These are phyloP conservation scores for Eragrostis tef DNA, from an alignment of 202 grass and related monocot species.

Conservation along the genomic window DNA sequence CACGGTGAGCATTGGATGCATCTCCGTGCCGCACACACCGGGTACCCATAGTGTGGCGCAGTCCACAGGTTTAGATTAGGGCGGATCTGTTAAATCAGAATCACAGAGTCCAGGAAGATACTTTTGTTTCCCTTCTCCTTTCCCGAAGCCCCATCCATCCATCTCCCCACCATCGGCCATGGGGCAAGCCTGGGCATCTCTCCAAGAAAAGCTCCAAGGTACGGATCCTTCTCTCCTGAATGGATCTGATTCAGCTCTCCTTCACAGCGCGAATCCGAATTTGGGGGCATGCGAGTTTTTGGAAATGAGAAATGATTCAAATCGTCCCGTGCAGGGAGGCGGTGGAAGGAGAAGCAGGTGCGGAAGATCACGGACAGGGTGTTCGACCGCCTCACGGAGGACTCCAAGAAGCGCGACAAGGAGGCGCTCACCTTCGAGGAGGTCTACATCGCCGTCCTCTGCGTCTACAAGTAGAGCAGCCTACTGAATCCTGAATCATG, in stretches of 20 bases:
- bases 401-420: slow-evolving; percentile 47
- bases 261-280: background rate
- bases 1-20: no score
- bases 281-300: background rate
- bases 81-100: slow-evolving; percentile 26
- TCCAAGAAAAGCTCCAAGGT: slow-evolving; percentile 86
- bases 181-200: slow-evolving; percentile 64
- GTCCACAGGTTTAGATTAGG: slow-evolving; percentile 32
- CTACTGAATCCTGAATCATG: background rate
- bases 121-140: background rate
- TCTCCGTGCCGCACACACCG: background rate
- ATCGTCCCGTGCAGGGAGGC: slow-evolving; percentile 58
- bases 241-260: slow-evolving; percentile 7
- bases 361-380: slow-evolving; percentile 89
- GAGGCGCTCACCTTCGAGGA: slow-evolving; percentile 76
- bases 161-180: slow-evolving; percentile 48
- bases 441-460: slow-evolving; percentile 94
- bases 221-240: background rate
- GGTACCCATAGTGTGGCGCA: slow-evolving; percentile 4
- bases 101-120: slow-evolving; percentile 26
- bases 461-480: slow-evolving; percentile 77
- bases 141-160: slow-evolving; percentile 11
- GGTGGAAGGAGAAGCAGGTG: slow-evolving; percentile 89
- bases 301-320: slow-evolving; percentile 15
- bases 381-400: slow-evolving; percentile 73